Evolutionary conservation across 1,284 basidiomycete genomes (phyloP), one percentile per base, ranked within the genome.

Genomic region (Malassezia psittaci): DNA sequence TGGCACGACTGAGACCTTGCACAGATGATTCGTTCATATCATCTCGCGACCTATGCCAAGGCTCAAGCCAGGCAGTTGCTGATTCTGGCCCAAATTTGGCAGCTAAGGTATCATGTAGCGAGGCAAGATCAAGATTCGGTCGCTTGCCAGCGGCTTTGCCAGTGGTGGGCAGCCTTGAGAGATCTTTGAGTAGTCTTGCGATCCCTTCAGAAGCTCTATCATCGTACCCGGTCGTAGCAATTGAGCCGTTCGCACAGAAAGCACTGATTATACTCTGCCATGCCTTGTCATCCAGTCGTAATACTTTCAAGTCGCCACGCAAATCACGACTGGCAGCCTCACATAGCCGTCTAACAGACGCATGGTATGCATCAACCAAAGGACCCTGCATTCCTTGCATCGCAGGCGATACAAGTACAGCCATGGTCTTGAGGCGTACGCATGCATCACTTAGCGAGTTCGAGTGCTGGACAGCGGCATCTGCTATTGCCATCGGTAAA

Each of bases 401-500:
- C n/a, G 50, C 51, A 0, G 55, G 55, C 19, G 51, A 19, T 3
- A 57, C 51, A 4, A 57, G 44, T 19, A 37, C 44, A 9, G 51
- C 49, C 24, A 57, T 34, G 5, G 55, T 47, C 3, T 21, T 13
- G 18, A 57, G 39, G 35, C 55, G 55, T 21, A 46, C 46, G 36
- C 52, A 54, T 7, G 45, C 16, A 6, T 41, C 52, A 39, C 38
- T 42, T 9, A 48, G 51, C 19, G 12, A 13, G 21, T 5, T 13
- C 4, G 35, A 29, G 29, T 18, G 35, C 29, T 42, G 29, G 18
- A 13, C 29, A 2, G 55, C 55, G n/a, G 55, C 55, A 18, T 57
- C 55, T 1, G 55, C 55, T 18, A 57, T 57, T 9, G 55, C 45
- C 55, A 57, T 57, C 8, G 55, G 55, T 51, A 57, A 16, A 32